Evolutionary conservation across 768 basidiomycete species (phyloP).

Genomic region (Lanmaoa rubissima): DNA sequence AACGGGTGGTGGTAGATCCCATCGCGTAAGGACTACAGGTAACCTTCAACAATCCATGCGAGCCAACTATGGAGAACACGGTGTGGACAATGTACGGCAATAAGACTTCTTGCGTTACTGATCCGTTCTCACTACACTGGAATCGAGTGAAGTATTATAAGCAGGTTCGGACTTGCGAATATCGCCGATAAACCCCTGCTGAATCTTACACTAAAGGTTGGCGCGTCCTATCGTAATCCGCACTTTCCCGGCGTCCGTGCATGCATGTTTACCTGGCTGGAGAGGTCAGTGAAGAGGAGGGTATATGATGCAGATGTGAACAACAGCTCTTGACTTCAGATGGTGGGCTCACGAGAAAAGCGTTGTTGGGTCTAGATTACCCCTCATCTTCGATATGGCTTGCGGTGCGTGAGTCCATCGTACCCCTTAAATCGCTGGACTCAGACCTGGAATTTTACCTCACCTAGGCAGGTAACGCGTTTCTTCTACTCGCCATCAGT

Average conservation of each 20-base stretch:
- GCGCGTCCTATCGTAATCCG: constrained; percentile 69
- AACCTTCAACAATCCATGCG: constrained; percentile 44
- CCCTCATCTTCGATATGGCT: constrained; percentile 30
- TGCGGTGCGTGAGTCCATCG: constrained; percentile 21
- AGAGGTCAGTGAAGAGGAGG: constrained; percentile 36
- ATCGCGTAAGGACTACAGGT: constrained; percentile 22
- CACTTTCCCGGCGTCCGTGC: constrained; percentile 66
- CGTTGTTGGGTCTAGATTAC: constrained; percentile 10
- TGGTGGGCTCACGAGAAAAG: constrained; percentile 26
- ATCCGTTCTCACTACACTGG: constrained; percentile 1
- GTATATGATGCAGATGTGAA: neutral
- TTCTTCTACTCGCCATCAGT: constrained; percentile 24
- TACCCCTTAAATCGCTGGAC: neutral
- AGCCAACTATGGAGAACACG: constrained; percentile 49
- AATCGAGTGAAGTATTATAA: constrained; percentile 25
- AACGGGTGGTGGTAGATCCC: constrained; percentile 19
- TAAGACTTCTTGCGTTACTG: neutral
- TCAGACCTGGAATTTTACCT: neutral
- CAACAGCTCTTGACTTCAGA: constrained; percentile 17
- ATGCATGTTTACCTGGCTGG: constrained; percentile 52
- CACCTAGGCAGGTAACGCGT: constrained; percentile 23
- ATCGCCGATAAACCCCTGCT: neutral
- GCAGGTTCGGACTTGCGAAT: constrained; percentile 17
- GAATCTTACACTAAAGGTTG: constrained; percentile 38
- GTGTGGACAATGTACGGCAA: constrained; percentile 54